Base-by-base conservation (phyloP, 2,329 filamentous ascomycete genomes). In the Didymellaceae sp. region DNA sequence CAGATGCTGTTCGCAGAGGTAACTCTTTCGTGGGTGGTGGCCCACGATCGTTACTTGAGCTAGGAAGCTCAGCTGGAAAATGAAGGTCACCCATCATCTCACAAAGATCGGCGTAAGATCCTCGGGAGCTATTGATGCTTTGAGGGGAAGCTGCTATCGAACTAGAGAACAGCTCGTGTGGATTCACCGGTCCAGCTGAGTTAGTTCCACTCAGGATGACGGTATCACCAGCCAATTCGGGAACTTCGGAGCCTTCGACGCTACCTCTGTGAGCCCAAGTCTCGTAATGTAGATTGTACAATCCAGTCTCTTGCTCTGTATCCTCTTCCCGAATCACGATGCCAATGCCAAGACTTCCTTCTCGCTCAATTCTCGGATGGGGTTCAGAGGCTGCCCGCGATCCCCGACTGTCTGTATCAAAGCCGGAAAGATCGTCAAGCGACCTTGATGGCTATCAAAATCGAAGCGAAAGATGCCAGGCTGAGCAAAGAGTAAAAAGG, bases 401-500 rank as follows among this genome's bases (percentile, higher is more conserved):
- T 71, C 66, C 22, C 62, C 60, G 5, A 62, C 49, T 1, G 58
- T 47, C 40, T 72, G 66, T 21, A 68, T 17, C 17, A 72, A 51
- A 18, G 61, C 65, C 24, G 70, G 70, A 42, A 67, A 71, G 1
- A 63, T 52, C 1, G 55, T 35, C 25, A 65, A 34, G 14, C 60
- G 46, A 6, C 54, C 41, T 8, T 55, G 42, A 2, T 16, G 32
- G n/a, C 42, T 48, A 9, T 28, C 35, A 21, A 68, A 72, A 5
- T 67, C 60, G 20, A 72, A 70, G 1, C 44, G 31, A 32, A 64
- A 73, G 5, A 54, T 55, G 6, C 63, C 62, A 16, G 67, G 69
- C 42, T 73, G 69, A 13, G 61, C 55, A 44, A 71, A 70, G 4
- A 72, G 51, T 3, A 68, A 26, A 16, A 64, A 67, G 8, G 62